Percentiles rank a stretch among this genome's conserved stretches.
Evolutionary conservation across 176 grass and related monocot species (phyloP).

Genomic region (Luzula sylvatica): DNA sequence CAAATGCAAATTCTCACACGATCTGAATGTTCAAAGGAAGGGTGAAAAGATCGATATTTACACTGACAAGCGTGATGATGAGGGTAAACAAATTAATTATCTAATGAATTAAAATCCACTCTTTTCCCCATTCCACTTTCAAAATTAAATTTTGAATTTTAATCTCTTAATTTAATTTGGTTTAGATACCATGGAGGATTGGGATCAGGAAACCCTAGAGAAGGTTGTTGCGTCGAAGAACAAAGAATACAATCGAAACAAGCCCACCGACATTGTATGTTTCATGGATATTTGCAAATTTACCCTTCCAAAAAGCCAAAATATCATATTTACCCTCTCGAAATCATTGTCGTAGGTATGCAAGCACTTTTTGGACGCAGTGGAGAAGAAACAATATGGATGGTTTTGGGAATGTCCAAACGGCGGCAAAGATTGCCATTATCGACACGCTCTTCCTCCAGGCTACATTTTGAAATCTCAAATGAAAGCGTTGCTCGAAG

Average conservation of each 20-base stretch:
- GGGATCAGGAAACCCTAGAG: conserved; percentile 97
- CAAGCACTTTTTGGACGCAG: conserved; percentile 90
- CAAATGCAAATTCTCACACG: conserved; percentile 98
- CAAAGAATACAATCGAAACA: conserved; percentile 90
- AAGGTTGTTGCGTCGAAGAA: conserved; percentile 82
- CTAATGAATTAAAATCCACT: not conserved
- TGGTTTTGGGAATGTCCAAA: conserved; percentile 99
- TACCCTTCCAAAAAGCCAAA: not conserved
- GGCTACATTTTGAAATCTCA: conserved; percentile 97
- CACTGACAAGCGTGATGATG: conserved; percentile 86
- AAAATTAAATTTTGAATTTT: too few relatives aligned
- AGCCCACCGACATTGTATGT: conserved; percentile 97
- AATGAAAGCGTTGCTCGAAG: conserved; percentile 97
- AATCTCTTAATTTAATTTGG: not conserved
- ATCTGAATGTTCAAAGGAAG: conserved; percentile 95
- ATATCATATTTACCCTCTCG: conserved; percentile 4
- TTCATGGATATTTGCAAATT: not conserved
- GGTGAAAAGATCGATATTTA: conserved; percentile 99
- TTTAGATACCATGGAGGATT: conserved; percentile 91
- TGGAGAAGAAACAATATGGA: conserved; percentile 98
- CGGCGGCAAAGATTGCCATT: conserved; percentile 90
- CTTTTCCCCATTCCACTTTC: not conserved
- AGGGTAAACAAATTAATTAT: conserved; percentile 17
- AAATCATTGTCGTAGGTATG: conserved; percentile 63
- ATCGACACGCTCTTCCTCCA: conserved; percentile 88